A percentile compares a stretch with the other conserved stretches of the same genome.
Evolutionary conservation across 163 green algal species (phyloP).

Genomic region (Coccomyxa subellipsoidea): DNA sequence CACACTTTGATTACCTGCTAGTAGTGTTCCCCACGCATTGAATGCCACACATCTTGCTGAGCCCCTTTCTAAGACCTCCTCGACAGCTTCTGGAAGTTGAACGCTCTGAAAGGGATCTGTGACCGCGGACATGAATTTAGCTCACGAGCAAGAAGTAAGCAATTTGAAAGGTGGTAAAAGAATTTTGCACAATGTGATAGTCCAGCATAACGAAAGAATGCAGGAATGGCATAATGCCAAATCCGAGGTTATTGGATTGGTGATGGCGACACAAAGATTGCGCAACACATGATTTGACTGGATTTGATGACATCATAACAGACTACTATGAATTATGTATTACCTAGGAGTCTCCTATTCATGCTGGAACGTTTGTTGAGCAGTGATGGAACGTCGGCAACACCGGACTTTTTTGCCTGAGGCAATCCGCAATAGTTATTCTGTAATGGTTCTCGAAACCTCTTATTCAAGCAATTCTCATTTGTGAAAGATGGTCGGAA

Average conservation of each 20-base stretch:
- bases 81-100: constrained; percentile 71
- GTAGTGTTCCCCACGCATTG: constrained; percentile 67
- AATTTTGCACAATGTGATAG: too few relatives aligned
- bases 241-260: not conserved
- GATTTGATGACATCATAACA: too few relatives aligned
- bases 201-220: not conserved
- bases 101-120: constrained; percentile 56
- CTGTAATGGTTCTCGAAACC: not conserved
- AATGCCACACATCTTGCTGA: constrained; percentile 54
- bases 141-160: too few relatives aligned
- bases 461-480: not conserved
- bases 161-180: too few relatives aligned
- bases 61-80: constrained; percentile 66
- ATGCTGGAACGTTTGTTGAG: not conserved
- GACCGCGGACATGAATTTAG: not conserved
- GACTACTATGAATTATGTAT: too few relatives aligned
- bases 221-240: not conserved
- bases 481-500: not conserved
- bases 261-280: not conserved
- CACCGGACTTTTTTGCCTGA: not conserved
- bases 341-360: constrained; percentile 14
- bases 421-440: not conserved
- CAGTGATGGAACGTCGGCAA: not conserved
- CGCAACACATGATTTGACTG: too few relatives aligned
- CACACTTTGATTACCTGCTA: constrained; percentile 65